Evolutionary conservation across 352 stramenopile species (phyloP).

Genomic region (Phytophthora megakarya): DNA sequence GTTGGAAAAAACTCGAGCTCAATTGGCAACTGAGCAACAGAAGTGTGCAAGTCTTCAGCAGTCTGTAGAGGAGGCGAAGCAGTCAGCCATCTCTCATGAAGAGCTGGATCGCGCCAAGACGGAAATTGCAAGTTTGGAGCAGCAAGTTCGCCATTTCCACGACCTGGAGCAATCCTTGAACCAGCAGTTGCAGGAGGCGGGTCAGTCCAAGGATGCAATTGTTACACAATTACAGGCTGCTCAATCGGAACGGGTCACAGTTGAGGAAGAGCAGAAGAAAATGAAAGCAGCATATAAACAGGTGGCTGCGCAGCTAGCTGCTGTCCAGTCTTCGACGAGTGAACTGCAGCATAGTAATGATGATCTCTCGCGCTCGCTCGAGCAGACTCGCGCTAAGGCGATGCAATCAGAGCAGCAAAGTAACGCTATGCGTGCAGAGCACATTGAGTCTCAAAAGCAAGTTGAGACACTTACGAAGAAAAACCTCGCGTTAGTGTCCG

Average conservation of each 20-base stretch:
- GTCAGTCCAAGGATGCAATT: conserved; percentile 37
- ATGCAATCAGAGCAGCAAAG: conserved; percentile 55
- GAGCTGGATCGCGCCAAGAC: conserved; percentile 41
- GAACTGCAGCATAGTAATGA: conserved; percentile 61
- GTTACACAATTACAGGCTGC: conserved; percentile 27
- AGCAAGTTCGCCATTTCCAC: conserved; percentile 44
- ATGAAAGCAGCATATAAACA: conserved; percentile 40
- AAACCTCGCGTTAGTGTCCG: conserved; percentile 57
- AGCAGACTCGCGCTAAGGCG: conserved; percentile 45
- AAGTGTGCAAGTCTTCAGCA: conserved; percentile 35
- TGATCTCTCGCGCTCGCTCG: conserved; percentile 49
- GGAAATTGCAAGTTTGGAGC: conserved; percentile 45
- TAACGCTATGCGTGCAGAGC: conserved; percentile 38
- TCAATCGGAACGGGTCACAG: conserved; percentile 33
- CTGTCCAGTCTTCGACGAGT: conserved; percentile 29
- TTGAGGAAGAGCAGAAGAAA: conserved; percentile 37
- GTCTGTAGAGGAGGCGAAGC: conserved; percentile 25
- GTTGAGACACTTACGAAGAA: conserved; percentile 68
- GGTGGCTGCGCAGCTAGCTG: conserved; percentile 30
- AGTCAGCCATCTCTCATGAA: conserved; percentile 30
- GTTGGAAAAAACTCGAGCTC: conserved; percentile 31
- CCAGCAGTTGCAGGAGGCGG: conserved; percentile 38
- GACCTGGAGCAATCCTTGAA: conserved; percentile 45
- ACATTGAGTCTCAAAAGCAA: conserved; percentile 49
- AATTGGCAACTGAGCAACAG: conserved; percentile 38